Percentiles rank a stretch among this genome's conserved stretches.
These are phyloP conservation scores for Eragrostis curvula DNA, from an alignment of 176 grass and related monocot species.

Conservation along the genomic window DNA sequence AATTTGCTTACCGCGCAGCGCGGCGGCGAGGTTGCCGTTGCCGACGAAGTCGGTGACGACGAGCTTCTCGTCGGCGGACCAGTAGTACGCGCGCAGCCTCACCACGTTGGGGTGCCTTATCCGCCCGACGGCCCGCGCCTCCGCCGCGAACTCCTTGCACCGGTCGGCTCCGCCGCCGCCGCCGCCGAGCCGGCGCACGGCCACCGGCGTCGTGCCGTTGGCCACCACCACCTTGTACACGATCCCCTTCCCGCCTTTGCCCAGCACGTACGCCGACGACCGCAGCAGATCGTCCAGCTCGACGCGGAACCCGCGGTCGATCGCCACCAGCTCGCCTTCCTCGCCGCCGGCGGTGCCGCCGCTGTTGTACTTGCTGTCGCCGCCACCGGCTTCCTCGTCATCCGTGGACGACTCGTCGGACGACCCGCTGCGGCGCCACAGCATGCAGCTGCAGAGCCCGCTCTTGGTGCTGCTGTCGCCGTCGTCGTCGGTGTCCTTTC, in stretches of 20 bases:
- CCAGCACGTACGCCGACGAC: constrained; percentile 91
- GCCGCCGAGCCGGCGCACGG: constrained; percentile 84
- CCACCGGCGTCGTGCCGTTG: constrained; percentile 72
- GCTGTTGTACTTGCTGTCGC: constrained; percentile 39
- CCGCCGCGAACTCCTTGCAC: constrained; percentile 82
- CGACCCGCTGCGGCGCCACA: constrained; percentile 18
- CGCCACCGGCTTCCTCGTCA: constrained; percentile 21
- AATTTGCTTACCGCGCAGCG: constrained; percentile 61
- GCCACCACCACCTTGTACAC: constrained; percentile 98
- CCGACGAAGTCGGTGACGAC: constrained; percentile 97
- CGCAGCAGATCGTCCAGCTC: constrained; percentile 93
- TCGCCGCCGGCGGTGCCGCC: constrained; percentile 36
- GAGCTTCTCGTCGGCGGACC: constrained; percentile 90
- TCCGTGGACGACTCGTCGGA: neutral
- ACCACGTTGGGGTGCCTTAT: constrained; percentile 85
- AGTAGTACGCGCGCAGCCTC: constrained; percentile 88
- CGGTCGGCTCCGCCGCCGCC: constrained; percentile 33
- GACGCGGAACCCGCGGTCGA: constrained; percentile 78
- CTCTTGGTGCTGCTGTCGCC: neutral
- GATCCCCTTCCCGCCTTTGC: constrained; percentile 92
- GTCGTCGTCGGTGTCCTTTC: neutral
- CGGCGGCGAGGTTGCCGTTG: constrained; percentile 89
- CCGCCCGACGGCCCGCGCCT: constrained; percentile 71
- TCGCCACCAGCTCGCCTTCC: constrained; percentile 79
- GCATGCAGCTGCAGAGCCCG: constrained; percentile 42